Conservation (phyloP, 1,284 basidiomycete genomes). For the Puccinia sorghi region DNA sequence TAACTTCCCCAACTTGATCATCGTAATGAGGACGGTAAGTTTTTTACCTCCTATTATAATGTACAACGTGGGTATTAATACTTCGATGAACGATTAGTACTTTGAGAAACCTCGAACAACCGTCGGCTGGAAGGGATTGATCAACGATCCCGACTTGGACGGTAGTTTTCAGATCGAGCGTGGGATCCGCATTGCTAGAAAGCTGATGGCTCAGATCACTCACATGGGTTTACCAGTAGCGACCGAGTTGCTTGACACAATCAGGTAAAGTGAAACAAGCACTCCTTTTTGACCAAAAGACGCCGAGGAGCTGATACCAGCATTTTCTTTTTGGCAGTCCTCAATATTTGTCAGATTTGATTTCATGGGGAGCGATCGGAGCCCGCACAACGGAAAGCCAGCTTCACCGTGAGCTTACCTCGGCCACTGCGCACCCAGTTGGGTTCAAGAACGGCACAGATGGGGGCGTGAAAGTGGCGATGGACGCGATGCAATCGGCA, state of each 20-base stretch:
- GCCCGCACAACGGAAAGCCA: slow-evolving; percentile 76
- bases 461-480: slow-evolving; percentile 57
- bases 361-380: slow-evolving; percentile 96
- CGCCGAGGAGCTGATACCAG: slow-evolving; percentile 63
- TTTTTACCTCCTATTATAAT: slow-evolving; percentile 62
- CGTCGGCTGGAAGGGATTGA: slow-evolving; percentile 70
- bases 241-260: slow-evolving; percentile 79
- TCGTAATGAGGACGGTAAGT: slow-evolving; percentile 93
- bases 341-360: slow-evolving; percentile 67
- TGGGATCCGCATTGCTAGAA: slow-evolving; percentile 80
- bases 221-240: slow-evolving; percentile 87
- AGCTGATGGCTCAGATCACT: slow-evolving; percentile 85
- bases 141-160: slow-evolving; percentile 78
- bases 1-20: slow-evolving; percentile 74
- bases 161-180: slow-evolving; percentile 96
- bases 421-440: slow-evolving; percentile 57
- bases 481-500: slow-evolving; percentile 58
- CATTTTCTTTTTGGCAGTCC: slow-evolving; percentile 53
- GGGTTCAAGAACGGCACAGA: slow-evolving; percentile 59
- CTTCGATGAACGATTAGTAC: slow-evolving; percentile 26
- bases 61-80: neutral
- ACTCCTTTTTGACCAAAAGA: too few relatives aligned
- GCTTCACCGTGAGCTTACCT: slow-evolving; percentile 61
- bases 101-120: slow-evolving; percentile 73
- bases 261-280: slow-evolving; percentile 53